Conservation (phyloP, 257 asterid species). For the Salvia hispanica region DNA sequence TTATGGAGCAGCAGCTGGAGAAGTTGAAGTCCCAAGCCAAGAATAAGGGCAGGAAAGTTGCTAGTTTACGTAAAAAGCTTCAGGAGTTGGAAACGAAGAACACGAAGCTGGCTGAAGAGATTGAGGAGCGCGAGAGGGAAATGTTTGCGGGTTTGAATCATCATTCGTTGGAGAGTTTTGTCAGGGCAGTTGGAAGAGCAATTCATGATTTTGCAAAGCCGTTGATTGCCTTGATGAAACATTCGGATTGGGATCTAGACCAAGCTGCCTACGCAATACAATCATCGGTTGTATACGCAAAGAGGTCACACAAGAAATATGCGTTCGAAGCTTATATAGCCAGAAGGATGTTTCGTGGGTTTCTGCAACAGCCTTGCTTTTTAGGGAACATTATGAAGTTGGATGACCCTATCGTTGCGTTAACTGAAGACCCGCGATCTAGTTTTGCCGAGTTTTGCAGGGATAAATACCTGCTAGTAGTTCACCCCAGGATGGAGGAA, state of each 20-base stretch:
- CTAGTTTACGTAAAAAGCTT: constrained; percentile 40
- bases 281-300: constrained; percentile 51
- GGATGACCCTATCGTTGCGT: constrained; percentile 63
- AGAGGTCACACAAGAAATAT: constrained; percentile 76
- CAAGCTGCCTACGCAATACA: constrained; percentile 61
- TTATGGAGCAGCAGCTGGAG: constrained; percentile 51
- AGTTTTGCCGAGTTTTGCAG: constrained; percentile 69
- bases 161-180: constrained; percentile 51
- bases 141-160: constrained; percentile 35
- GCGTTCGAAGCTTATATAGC: constrained; percentile 80
- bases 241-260: constrained; percentile 82
- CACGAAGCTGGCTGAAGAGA: constrained; percentile 47
- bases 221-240: constrained; percentile 68
- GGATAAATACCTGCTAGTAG: constrained; percentile 60
- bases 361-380: constrained; percentile 37
- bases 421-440: constrained; percentile 63
- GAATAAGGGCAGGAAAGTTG: constrained; percentile 43
- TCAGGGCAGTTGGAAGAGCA: constrained; percentile 57
- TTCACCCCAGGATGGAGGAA: constrained; percentile 70
- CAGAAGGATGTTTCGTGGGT: constrained; percentile 64
- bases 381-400: constrained; percentile 43
- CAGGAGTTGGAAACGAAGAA: constrained; percentile 48
- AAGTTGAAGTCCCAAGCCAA: constrained; percentile 57
- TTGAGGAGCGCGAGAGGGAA: constrained; percentile 44
- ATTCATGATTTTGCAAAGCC: constrained; percentile 85